Conservation (phyloP, 805 yeast species). For the Suhomyces vadensis region DNA sequence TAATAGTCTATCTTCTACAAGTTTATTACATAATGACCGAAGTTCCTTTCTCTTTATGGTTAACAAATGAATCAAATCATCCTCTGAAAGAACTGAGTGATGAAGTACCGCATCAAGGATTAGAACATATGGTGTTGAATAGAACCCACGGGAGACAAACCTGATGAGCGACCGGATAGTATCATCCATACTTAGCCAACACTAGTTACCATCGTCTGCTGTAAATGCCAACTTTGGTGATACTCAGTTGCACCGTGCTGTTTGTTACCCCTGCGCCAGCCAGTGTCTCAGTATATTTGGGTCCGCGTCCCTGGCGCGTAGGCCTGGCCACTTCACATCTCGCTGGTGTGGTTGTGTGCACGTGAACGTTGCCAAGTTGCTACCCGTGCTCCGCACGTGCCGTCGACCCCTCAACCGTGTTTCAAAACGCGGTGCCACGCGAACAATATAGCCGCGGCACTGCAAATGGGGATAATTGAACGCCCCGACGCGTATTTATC, state of each 20-base stretch:
- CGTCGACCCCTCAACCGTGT: constrained; percentile 7
- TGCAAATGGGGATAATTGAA: background rate
- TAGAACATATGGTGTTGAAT: constrained; percentile 77
- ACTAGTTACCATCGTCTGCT: too few relatives aligned
- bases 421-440: constrained; percentile 9
- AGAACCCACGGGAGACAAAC: constrained; percentile 84
- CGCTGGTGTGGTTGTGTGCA: background rate
- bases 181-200: constrained; percentile 35
- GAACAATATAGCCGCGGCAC: background rate
- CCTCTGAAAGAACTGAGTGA: constrained; percentile 90
- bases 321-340: background rate
- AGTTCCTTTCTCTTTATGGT: constrained; percentile 87
- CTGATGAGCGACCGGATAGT: constrained; percentile 59
- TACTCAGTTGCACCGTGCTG: too few relatives aligned
- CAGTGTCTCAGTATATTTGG: background rate
- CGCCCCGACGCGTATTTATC: constrained; percentile 8
- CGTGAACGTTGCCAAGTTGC: background rate
- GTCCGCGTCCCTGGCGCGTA: too few relatives aligned
- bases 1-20: constrained; percentile 81
- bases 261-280: too few relatives aligned
- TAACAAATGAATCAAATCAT: constrained; percentile 77
- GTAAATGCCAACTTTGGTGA: too few relatives aligned
- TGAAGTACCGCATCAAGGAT: constrained; percentile 83
- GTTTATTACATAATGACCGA: constrained; percentile 74
- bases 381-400: constrained; percentile 4